Conservation (phyloP, 371 early-diverging fungal genomes). For the Blakeslea trispora region DNA sequence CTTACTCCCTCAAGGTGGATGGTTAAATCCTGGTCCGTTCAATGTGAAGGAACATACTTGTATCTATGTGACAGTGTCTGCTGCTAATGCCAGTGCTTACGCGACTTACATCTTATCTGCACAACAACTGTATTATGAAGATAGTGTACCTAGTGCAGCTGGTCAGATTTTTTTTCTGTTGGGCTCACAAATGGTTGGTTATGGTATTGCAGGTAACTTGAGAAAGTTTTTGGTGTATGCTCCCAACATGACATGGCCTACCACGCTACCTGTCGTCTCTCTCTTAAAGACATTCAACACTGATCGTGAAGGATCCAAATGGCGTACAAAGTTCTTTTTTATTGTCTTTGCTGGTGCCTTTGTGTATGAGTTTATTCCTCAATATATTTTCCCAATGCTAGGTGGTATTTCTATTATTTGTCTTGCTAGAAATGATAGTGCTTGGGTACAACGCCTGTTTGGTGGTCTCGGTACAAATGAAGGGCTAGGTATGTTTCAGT, state of each 20-base stretch:
- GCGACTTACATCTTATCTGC: conserved; percentile 58
- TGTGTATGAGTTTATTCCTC: conserved; percentile 51
- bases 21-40: conserved; percentile 51
- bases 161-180: conserved; percentile 57
- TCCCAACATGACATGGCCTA: conserved; percentile 88
- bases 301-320: conserved; percentile 58
- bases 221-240: conserved; percentile 83
- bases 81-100: conserved; percentile 43
- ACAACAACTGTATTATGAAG: conserved; percentile 53
- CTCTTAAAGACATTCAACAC: conserved; percentile 73
- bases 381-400: conserved; percentile 48
- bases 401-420: conserved; percentile 58
- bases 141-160: conserved; percentile 41
- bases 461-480: conserved; percentile 50
- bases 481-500: conserved; percentile 50
- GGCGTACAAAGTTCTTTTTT: conserved; percentile 60
- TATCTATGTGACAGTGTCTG: conserved; percentile 41
- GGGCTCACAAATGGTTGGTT: conserved; percentile 80
- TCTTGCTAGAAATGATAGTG: conserved; percentile 39
- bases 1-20: conserved; percentile 30
- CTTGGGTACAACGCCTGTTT: conserved; percentile 55
- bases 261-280: conserved; percentile 72
- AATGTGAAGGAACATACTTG: conserved; percentile 49
- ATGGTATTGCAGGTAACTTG: conserved; percentile 82
- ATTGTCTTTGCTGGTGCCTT: conserved; percentile 41